Percentiles rank a stretch among this genome's conserved stretches.
phyloP scores from a whole-genome alignment of 495 filamentous ascomycete genomes.

The Neurospora sp. region DNA sequence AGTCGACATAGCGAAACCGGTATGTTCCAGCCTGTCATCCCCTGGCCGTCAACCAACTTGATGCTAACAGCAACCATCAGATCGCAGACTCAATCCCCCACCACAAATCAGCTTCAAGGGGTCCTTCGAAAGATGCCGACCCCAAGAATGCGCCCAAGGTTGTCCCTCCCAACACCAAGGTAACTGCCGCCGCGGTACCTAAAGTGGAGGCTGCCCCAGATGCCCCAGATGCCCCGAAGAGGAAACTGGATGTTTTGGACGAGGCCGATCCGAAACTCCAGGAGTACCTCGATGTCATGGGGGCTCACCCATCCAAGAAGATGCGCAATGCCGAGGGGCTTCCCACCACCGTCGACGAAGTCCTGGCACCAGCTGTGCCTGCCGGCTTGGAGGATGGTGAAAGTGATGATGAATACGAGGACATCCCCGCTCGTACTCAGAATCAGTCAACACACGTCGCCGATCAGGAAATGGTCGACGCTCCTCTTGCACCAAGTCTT shows the following conservation, averaged over 20 bases:
- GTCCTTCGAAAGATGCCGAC: slow-evolving; percentile 1
- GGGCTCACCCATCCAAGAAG: slow-evolving; percentile 22
- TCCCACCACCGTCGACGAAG: background rate
- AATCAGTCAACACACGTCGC: slow-evolving; percentile 28
- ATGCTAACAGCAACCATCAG: slow-evolving; percentile 5
- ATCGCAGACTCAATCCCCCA: slow-evolving; percentile 15
- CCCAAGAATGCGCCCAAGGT: slow-evolving; percentile 3
- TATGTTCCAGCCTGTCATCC: slow-evolving; percentile 32
- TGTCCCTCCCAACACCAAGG: slow-evolving; percentile 5
- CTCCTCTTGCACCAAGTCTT: background rate
- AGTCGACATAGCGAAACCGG: slow-evolving; percentile 84
- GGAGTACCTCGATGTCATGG: slow-evolving; percentile 81
- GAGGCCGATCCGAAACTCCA: slow-evolving; percentile 65
- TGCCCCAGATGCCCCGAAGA: slow-evolving; percentile 31
- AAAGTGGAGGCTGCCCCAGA: slow-evolving; percentile 10
- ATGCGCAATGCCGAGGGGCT: slow-evolving; percentile 16
- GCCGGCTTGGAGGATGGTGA: slow-evolving; percentile 37
- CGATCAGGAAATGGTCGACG: slow-evolving; percentile 6
- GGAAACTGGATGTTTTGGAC: slow-evolving; percentile 40
- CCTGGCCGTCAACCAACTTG: background rate
- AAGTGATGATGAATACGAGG: slow-evolving; percentile 60
- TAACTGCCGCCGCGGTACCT: slow-evolving; percentile 4
- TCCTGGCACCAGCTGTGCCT: slow-evolving; percentile 29
- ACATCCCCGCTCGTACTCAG: slow-evolving; percentile 31
- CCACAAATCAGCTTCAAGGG: slow-evolving; percentile 5